Evolutionary conservation across 1,284 basidiomycete species (phyloP).

Genomic region (Takashimella koratensis): DNA sequence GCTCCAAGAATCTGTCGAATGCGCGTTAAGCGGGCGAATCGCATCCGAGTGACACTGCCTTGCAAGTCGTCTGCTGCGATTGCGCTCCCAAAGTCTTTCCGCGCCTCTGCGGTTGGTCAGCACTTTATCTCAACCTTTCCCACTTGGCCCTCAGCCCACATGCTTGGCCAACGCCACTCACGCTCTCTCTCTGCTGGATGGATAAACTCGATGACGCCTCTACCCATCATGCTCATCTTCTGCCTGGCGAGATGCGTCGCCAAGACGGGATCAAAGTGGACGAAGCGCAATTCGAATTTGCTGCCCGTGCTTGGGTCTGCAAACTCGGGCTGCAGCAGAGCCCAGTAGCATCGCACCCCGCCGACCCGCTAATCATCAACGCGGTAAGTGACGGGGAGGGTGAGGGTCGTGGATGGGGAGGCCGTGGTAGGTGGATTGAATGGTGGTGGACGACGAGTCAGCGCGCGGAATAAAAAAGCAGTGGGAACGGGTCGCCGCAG

Average conservation of each 20-base stretch:
- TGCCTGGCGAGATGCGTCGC: constrained; percentile 70
- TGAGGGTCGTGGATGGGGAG: not conserved
- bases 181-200: constrained; percentile 83
- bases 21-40: constrained; percentile 51
- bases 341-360: constrained; percentile 45
- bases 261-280: constrained; percentile 86
- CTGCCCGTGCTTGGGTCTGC: constrained; percentile 9
- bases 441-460: no score
- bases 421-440: not conserved
- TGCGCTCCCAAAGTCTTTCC: constrained; percentile 71
- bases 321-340: constrained; percentile 33
- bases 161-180: constrained; percentile 18
- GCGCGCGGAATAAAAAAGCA: no score
- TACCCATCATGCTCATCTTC: constrained; percentile 65
- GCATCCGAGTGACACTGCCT: constrained; percentile 75
- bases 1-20: constrained; percentile 52
- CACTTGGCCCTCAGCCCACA: no score
- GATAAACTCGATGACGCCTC: constrained; percentile 76
- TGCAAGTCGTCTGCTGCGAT: constrained; percentile 76
- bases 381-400: not conserved
- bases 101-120: constrained; percentile 52
- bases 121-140: no score
- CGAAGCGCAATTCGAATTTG: constrained; percentile 64
- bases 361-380: constrained; percentile 26
- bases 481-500: no score